phyloP scores from a whole-genome alignment of 2,329 filamentous ascomycete species.

The Acrocalymma vagum region DNA sequence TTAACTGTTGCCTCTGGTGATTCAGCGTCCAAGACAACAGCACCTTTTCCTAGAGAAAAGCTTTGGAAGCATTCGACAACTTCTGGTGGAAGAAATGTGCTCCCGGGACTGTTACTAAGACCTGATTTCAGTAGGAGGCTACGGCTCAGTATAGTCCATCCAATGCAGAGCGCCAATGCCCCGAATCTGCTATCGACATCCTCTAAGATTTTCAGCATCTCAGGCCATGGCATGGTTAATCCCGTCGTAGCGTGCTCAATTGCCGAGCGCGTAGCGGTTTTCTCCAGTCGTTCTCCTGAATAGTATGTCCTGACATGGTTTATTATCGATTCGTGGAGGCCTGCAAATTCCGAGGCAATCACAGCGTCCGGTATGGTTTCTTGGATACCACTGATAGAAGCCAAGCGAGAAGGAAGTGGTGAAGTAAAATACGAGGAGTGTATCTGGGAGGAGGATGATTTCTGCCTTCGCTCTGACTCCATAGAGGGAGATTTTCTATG shows the following conservation, averaged over 20 bases:
- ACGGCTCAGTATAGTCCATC: conserved; percentile 18
- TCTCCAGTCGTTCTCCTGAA: neutral
- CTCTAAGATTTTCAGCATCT: conserved; percentile 7
- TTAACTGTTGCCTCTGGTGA: conserved; percentile 9
- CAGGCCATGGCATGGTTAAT: conserved; percentile 13
- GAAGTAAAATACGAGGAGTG: neutral
- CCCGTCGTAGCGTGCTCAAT: conserved; percentile 20
- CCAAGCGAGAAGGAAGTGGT: neutral
- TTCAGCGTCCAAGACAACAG: conserved; percentile 6
- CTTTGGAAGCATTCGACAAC: conserved; percentile 23
- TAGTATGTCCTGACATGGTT: conserved; percentile 20
- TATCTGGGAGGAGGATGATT: neutral
- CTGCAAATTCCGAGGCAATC: conserved; percentile 12
- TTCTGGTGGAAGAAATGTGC: conserved; percentile 21
- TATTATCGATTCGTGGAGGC: conserved; percentile 11
- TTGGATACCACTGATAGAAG: conserved; percentile 4
- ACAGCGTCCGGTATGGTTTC: conserved; percentile 3
- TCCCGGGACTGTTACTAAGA: conserved; percentile 15
- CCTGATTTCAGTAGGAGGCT: conserved; percentile 22
- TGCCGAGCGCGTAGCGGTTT: conserved; percentile 4
- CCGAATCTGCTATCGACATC: conserved; percentile 10
- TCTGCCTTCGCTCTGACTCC: neutral
- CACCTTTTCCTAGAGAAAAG: conserved; percentile 14
- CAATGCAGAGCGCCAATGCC: conserved; percentile 17
- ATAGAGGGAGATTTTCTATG: conserved; percentile 2